phyloP scores from a whole-genome alignment of 306 rosid genomes.

The Fragaria nilgerrensis region DNA sequence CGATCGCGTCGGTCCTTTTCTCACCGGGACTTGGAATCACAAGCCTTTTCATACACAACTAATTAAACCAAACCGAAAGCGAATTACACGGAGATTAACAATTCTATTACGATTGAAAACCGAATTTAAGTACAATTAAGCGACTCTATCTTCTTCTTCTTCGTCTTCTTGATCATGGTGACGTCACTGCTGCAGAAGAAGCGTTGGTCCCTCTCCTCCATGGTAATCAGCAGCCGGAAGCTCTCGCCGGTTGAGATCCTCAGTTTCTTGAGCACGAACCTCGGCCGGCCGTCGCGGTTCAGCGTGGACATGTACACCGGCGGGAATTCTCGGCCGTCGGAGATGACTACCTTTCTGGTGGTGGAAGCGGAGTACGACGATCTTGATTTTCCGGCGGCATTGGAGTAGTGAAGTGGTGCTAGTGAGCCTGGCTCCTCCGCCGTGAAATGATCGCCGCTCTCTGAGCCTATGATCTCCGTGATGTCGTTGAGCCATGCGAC shows the following conservation, averaged over 20 bases:
- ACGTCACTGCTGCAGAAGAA: background rate
- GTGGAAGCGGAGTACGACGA: background rate
- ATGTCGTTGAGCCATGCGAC: background rate
- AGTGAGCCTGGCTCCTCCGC: background rate
- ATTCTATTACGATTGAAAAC: background rate
- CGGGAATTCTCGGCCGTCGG: constrained; percentile 2
- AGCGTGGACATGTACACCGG: constrained; percentile 1
- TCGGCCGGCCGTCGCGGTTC: constrained; percentile 23
- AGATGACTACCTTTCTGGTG: background rate
- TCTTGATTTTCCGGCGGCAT: background rate
- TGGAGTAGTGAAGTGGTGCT: background rate
- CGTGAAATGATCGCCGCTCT: constrained; percentile 11
- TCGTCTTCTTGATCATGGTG: background rate
- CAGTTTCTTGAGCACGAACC: constrained; percentile 14
- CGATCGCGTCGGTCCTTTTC: background rate
- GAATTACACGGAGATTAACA: background rate
- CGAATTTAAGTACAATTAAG: background rate
- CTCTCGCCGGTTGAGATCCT: background rate
- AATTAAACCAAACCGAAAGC: background rate
- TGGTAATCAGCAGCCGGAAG: constrained; percentile 15
- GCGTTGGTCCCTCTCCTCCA: background rate
- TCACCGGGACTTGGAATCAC: background rate
- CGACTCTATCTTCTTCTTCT: background rate
- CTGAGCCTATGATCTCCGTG: constrained; percentile 7
- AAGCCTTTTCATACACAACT: background rate